These are phyloP conservation scores for Noccaea bulbosa DNA, from an alignment of 345 rosid species.

Conservation along the genomic window DNA sequence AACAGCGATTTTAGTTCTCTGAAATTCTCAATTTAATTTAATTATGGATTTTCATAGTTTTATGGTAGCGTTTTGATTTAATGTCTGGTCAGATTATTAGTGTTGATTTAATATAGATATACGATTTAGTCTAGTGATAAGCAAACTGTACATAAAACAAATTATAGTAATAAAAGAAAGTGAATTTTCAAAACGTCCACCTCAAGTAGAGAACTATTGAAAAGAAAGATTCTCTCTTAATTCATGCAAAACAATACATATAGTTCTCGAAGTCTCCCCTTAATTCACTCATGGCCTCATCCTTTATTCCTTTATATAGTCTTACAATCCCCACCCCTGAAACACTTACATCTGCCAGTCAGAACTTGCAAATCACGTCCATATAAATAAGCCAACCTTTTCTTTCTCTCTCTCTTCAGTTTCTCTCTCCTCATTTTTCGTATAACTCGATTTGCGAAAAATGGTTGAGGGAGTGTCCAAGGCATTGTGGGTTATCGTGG, in stretches of 20 bases:
- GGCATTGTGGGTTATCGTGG: constrained; percentile 30
- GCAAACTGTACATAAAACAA: no score
- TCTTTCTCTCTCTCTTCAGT: neutral
- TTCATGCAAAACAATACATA: constrained; percentile 34
- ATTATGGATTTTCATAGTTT: no score
- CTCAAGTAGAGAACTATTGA: constrained; percentile 12
- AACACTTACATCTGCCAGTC: constrained; percentile 14
- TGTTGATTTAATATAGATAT: no score
- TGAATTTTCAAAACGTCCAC: constrained; percentile 11
- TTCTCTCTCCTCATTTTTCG: constrained; percentile 5
- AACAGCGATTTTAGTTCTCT: no score
- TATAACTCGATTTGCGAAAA: constrained; percentile 7
- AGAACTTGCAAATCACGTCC: neutral
- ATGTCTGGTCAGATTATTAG: no score
- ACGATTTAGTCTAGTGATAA: no score
- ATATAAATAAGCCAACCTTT: constrained; percentile 10
- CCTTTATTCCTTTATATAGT: constrained; percentile 34
- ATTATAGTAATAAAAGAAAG: neutral
- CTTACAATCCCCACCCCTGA: constrained; percentile 1
- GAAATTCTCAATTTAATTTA: no score
- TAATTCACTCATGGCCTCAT: constrained; percentile 12
- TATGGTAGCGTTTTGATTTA: no score
- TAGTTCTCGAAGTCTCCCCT: constrained; percentile 32
- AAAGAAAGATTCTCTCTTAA: constrained; percentile 8
- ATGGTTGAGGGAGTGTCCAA: constrained; percentile 34